A percentile compares a stretch with the other conserved stretches of the same genome.
These are phyloP conservation scores for Porphyridium purpureum DNA, from an alignment of 23 red algal species.

Conservation along the genomic window DNA sequence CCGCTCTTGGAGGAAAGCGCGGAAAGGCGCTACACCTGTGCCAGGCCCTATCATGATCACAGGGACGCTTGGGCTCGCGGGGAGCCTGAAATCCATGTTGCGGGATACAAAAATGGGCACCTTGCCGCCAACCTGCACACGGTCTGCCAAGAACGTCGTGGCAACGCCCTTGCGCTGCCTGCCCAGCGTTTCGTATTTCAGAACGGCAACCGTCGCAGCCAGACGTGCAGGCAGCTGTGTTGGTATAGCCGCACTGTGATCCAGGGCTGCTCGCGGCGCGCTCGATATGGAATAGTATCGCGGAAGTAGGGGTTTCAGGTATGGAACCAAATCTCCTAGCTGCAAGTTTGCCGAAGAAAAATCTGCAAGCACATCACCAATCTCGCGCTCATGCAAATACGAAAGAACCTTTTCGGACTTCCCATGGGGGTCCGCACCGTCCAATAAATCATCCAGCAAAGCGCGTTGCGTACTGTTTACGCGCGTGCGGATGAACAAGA, in stretches of 20 bases:
- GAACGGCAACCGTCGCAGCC: conserved; percentile 80
- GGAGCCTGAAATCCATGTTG: conserved; percentile 38
- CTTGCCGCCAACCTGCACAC: conserved; percentile 3
- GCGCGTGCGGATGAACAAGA: no score
- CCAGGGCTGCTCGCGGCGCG: conserved; percentile 25
- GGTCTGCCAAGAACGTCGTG: conserved; percentile 34
- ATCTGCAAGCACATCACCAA: conserved; percentile 57
- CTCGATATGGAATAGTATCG: conserved; percentile 92
- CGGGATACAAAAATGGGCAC: conserved; percentile 29
- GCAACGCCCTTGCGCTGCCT: conserved; percentile 40
- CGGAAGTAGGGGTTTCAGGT: conserved; percentile 46
- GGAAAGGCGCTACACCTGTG: conserved; percentile 35
- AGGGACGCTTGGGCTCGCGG: conserved; percentile 4
- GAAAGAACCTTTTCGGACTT: conserved; percentile 1
- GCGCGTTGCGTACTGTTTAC: no score
- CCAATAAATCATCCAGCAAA: no score
- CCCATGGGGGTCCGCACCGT: no score
- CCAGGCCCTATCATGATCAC: conserved; percentile 43
- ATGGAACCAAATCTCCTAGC: conserved; percentile 22
- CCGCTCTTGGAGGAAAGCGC: conserved; percentile 23
- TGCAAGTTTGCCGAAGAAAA: conserved; percentile 34
- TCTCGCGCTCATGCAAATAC: conserved; percentile 35
- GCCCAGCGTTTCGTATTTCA: conserved; percentile 32
- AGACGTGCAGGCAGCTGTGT: no score
- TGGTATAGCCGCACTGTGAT: no score